Base-by-base conservation (phyloP, 2,329 filamentous ascomycete genomes). In the Colletotrichum godetiae region DNA sequence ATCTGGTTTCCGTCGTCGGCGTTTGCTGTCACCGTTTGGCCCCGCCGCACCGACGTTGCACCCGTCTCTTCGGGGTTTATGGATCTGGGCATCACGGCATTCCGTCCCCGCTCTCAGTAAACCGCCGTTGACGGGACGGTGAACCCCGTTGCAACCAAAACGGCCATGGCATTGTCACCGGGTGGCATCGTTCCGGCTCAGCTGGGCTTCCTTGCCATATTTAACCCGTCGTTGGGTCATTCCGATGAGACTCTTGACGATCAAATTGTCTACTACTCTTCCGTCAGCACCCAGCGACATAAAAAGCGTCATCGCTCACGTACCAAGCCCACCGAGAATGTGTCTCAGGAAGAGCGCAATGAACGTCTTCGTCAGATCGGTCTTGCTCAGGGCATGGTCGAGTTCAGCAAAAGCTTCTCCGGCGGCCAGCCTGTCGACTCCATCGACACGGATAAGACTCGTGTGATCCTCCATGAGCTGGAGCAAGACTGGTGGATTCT, bases 401-500 rank as follows among this genome's bases (percentile, higher is more conserved):
- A 92, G 81, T 99, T 99, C 84, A 94, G 94, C 78, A 93, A 92
- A 80, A 95, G 92, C 78, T 99, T 99, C 83, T 93, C 95, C 2
- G 89, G 91, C 74, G 94, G 92, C 72, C 88, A 92, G 76, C 82
- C 94, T 2, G 90, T 98, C 52, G 94, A 98, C 78, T 91, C 92
- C 11, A 92, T 99, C 73, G 97, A 99, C 80, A 98, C 97, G 1
- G 94, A 98, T 78, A 97, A 94, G 85, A 92, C 93, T 62, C 90
- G 95, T 37, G 92, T 98, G 42, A 88, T 98, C 42, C 85, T 98
- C 57, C 91, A 95, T 78, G 95, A 99, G 85, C 84, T 99, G 76
- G 96, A 99, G 82, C 86, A 90, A 19, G 94, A 94, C 35, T 99
- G 97, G 97, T 99, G 97, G 97, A 92, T 98, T 75, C 86, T 98